phyloP scores from a whole-genome alignment of 2,329 filamentous ascomycete species.

The Pestalotiopsis sp. region DNA sequence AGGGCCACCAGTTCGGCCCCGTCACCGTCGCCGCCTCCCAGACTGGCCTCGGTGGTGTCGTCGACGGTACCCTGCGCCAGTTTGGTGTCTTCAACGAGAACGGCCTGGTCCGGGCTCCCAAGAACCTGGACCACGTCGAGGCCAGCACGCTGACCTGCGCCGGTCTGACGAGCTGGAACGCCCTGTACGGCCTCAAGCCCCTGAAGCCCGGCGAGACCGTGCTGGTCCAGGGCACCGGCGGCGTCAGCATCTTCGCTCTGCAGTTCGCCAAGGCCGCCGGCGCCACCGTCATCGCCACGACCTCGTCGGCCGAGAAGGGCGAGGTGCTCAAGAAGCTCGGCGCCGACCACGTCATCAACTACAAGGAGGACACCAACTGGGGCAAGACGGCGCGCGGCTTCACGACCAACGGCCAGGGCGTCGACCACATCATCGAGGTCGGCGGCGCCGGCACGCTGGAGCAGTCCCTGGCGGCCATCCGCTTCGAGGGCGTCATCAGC shows the following conservation, averaged over 20 bases:
- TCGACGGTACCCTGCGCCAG: constrained; percentile 68
- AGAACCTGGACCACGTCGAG: constrained; percentile 52
- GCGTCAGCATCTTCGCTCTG: constrained; percentile 66
- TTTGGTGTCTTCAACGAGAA: constrained; percentile 43
- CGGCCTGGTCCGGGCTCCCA: constrained; percentile 65
- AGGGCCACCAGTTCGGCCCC: constrained; percentile 48
- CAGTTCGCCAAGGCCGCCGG: constrained; percentile 53
- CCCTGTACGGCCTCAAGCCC: constrained; percentile 42
- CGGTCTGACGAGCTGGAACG: constrained; percentile 57
- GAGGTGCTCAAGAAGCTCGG: constrained; percentile 44
- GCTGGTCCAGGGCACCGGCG: constrained; percentile 70
- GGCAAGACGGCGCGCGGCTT: constrained; percentile 43
- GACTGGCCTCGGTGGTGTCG: constrained; percentile 66
- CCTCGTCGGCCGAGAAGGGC: constrained; percentile 44
- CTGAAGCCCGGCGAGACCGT: constrained; percentile 58
- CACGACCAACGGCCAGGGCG: constrained; percentile 40
- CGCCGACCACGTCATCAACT: constrained; percentile 52
- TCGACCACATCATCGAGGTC: constrained; percentile 50
- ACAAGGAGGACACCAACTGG: constrained; percentile 46
- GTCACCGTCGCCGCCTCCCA: constrained; percentile 31
- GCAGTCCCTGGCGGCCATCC: constrained; percentile 46
- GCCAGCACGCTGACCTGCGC: constrained; percentile 61
- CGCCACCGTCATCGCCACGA: constrained; percentile 49
- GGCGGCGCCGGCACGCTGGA: constrained; percentile 43
- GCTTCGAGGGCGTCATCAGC: constrained; percentile 45